Evolutionary conservation across 768 basidiomycete species (phyloP).

Genomic region (Auricularia sp.): DNA sequence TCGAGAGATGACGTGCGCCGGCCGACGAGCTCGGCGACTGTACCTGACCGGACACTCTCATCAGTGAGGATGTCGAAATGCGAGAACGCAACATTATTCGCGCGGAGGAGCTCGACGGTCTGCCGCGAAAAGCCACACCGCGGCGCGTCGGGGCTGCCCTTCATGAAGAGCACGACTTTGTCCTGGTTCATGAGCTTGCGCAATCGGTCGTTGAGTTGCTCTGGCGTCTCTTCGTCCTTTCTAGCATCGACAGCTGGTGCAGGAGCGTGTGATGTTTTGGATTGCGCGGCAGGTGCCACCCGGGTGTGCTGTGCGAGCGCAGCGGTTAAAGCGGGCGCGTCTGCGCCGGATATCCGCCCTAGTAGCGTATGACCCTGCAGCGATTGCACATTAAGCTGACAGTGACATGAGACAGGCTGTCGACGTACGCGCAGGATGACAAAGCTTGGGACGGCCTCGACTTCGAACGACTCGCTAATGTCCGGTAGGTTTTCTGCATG

Average conservation of each 20-base stretch:
- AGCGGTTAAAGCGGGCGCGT: constrained; percentile 52
- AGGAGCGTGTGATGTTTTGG: constrained; percentile 12
- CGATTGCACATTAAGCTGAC: background rate
- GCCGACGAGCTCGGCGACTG: constrained; percentile 12
- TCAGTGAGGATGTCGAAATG: constrained; percentile 79
- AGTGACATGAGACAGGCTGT: constrained; percentile 4
- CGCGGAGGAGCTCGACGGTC: constrained; percentile 56
- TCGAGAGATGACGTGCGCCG: background rate
- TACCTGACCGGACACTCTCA: constrained; percentile 72
- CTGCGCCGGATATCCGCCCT: constrained; percentile 66
- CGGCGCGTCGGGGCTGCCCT: constrained; percentile 66
- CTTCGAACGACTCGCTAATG: constrained; percentile 85
- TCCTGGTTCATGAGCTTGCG: constrained; percentile 64
- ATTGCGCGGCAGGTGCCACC: constrained; percentile 15
- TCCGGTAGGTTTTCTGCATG: constrained; percentile 74
- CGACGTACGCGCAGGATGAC: constrained; percentile 66
- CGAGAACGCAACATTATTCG: constrained; percentile 53
- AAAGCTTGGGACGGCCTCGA: constrained; percentile 81
- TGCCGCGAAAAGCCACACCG: constrained; percentile 79
- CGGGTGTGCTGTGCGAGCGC: constrained; percentile 50
- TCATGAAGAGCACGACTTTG: constrained; percentile 83
- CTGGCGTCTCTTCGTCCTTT: constrained; percentile 40
- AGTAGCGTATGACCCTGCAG: constrained; percentile 81
- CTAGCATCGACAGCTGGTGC: constrained; percentile 12
- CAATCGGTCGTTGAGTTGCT: constrained; percentile 59